Base-by-base conservation (phyloP, 2,329 filamentous ascomycete species). In the Diplodia mutila region DNA sequence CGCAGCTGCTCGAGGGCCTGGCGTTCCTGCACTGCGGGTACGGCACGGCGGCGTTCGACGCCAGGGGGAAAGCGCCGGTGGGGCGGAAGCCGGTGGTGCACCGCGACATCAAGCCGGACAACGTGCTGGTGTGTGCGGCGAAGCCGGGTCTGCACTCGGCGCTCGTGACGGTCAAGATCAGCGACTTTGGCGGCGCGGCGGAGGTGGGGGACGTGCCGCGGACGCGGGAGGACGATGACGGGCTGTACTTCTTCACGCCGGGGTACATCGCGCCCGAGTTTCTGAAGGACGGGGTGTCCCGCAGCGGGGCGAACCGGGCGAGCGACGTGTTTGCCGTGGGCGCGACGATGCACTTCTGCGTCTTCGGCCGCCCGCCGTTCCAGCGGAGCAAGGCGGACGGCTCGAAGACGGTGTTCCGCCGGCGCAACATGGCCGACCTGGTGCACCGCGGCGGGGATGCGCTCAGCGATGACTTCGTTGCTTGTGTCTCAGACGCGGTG, bases 51-150 rank as follows among this genome's bases (percentile, higher is more conserved):
- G 25, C 46, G 5, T 63, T 39, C n/a, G 32, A 37, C 59, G 37
- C 11, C 27, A 1, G 29, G 6, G 11, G 4, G n/a, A 21, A 14
- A 4, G 18, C 8, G 2, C 27, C 46, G 5, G 11, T 27, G 1
- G 46, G 42, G 14, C 59, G 46, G 6, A 18, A 8, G 6, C 27
- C 46, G 2, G 5, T 63, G 1, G 2, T 63, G 11, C 59, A 63
- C 11, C 59, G 59, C 8, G 46, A 63, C n/a, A 18, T 63, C n/a
- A 63, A 63, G 46, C 59, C 59, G 0, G 18, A 37, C 4, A 63
- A 63, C 29, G 16, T 63, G 5, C 46, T 63, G 2, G n/a, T 51
- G 9, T 37, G 42, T n/a, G 25, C 39, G 2, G 39, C 57, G 8
- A 25, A 18, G 39, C 16, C n/a, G 9, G 27, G 46, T 12, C 1